Percentiles rank a stretch among this genome's conserved stretches.
These are phyloP conservation scores for Dactylonectria estremocensis DNA, from an alignment of 2,329 filamentous ascomycete genomes.

Conservation along the genomic window DNA sequence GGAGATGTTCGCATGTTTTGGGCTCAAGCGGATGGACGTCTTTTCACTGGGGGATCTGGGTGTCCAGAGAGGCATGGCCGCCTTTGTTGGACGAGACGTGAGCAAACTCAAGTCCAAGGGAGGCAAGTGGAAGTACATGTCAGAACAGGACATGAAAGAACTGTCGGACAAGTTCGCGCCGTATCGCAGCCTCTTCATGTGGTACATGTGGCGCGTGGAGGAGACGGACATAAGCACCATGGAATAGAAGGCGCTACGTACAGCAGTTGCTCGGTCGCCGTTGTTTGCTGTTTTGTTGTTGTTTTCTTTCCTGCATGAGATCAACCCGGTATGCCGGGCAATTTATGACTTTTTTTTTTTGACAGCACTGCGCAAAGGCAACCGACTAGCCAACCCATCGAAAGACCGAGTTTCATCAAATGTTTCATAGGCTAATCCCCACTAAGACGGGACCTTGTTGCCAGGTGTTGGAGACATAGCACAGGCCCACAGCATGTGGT, in stretches of 20 bases:
- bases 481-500: conserved; percentile 28
- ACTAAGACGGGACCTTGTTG: conserved; percentile 10
- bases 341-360: not conserved
- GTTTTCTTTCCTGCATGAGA: conserved; percentile 17
- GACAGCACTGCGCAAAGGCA: not conserved
- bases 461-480: conserved; percentile 4
- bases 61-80: conserved; percentile 94
- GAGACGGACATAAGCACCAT: conserved; percentile 81
- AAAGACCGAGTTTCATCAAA: not conserved
- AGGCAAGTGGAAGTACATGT: conserved; percentile 99
- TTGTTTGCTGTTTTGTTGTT: conserved; percentile 33
- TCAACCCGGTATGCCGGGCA: not conserved
- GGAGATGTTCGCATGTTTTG: conserved; percentile 98
- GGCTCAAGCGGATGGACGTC: conserved; percentile 93
- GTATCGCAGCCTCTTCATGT: conserved; percentile 95
- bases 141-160: conserved; percentile 91
- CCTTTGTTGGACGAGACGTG: conserved; percentile 86
- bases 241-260: conserved; percentile 53
- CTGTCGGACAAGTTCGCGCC: conserved; percentile 85
- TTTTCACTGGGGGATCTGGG: conserved; percentile 94
- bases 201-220: conserved; percentile 96
- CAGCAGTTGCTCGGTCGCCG: conserved; percentile 36
- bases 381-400: not conserved
- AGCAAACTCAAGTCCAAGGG: conserved; percentile 84
- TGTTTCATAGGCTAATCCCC: conserved; percentile 17